Evolutionary conservation across 2,329 filamentous ascomycete genomes (phyloP).

Genomic region (Phyllosticta citriasiana): DNA sequence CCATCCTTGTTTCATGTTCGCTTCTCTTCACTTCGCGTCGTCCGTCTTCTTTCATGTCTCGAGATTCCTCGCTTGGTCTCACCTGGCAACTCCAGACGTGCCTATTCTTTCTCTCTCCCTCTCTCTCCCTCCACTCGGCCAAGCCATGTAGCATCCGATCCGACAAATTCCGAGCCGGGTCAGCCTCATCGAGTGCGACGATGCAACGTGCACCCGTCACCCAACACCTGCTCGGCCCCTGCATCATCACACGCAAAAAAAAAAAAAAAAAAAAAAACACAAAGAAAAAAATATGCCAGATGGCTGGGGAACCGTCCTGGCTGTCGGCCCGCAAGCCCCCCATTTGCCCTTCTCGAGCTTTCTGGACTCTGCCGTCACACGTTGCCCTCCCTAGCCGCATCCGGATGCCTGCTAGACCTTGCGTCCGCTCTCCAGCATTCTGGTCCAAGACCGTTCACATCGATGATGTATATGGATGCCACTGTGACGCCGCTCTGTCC

Average conservation of each 20-base stretch:
- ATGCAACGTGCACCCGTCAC: neutral
- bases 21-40: neutral
- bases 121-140: neutral
- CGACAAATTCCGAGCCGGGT: conserved; percentile 1
- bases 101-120: neutral
- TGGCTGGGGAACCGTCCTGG: conserved; percentile 1
- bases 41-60: neutral
- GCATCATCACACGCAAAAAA: neutral
- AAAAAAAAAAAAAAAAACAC: no score
- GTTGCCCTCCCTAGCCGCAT: conserved; percentile 3
- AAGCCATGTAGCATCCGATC: neutral
- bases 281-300: neutral
- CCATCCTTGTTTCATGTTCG: neutral
- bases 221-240: neutral
- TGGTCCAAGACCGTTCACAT: neutral
- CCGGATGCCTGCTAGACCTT: neutral
- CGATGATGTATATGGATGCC: neutral
- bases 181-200: conserved; percentile 1
- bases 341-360: conserved; percentile 6
- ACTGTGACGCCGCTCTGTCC: neutral
- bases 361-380: conserved; percentile 5
- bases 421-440: conserved; percentile 2
- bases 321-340: neutral
- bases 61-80: neutral
- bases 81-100: neutral